Evolutionary conservation across 352 stramenopile genomes (phyloP), one percentile per base, ranked within the genome.

Genomic region (Phytopythium ostracodes): DNA sequence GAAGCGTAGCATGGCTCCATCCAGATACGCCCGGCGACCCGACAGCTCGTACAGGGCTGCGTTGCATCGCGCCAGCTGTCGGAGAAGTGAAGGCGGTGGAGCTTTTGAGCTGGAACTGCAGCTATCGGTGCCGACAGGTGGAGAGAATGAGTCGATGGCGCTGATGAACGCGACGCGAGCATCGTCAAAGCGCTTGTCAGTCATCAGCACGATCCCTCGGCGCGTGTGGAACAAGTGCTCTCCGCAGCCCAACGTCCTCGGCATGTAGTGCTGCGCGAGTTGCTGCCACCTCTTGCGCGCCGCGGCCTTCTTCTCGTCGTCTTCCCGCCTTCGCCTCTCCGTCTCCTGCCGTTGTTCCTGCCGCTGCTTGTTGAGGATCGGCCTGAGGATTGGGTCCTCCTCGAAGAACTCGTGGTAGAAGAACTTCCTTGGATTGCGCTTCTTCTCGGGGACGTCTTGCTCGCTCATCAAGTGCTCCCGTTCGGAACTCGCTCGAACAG

Each of bases 391-490:
- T 0, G 71, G 70, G 43, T 89, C 78, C 20, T 84, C 71, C 62
- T 89, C 76, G 54, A 86, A 88, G 57, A 86, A 89, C 53, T 89
- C 78, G 50, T 89, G 80, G 56, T 88, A 89, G 62, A 89, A 89
- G 57, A 89, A 89, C 46, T 71, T 71, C 8, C 75, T 75, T 10
- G 63, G 67, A 31, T 76, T 81, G 5, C 75, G 66, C 42, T 80
- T 84, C 54, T 76, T 83, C 2, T 35, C 59, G 6, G 72, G 76
- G 0, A 88, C 66, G 8, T 67, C 65, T 0, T 82, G 69, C 24
- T 76, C 50, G 9, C 60, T 53, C 29, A 89, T 43, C 2, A 47
- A 65, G 11, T 64, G 31, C 59, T 89, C 80, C 1, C 51, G 57
- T 27, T 31, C 24, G 10, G 68, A 63, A 61, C 86, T 60, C 18